These are phyloP conservation scores for Leonotis leonurus DNA, from an alignment of 257 asterid species.

Conservation along the genomic window DNA sequence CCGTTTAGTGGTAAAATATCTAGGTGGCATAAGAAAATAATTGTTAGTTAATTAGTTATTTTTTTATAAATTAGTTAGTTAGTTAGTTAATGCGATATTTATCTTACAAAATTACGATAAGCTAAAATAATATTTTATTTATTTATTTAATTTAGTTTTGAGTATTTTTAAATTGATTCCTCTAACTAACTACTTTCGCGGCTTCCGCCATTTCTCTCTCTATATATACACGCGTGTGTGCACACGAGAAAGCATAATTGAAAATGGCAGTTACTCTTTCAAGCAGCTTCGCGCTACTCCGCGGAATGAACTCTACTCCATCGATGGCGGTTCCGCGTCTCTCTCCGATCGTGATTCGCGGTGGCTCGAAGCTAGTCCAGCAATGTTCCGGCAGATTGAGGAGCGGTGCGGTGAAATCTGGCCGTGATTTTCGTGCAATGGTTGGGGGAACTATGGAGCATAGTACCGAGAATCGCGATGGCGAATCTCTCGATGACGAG, in stretches of 20 bases:
- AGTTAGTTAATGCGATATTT: not conserved
- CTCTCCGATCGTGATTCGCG: constrained; percentile 8
- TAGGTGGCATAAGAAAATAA: not conserved
- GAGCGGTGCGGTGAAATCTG: constrained; percentile 12
- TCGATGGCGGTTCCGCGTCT: constrained; percentile 16
- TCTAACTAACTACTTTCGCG: constrained; percentile 7
- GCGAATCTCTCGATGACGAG: constrained; percentile 6
- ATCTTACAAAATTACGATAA: no score
- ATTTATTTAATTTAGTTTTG: not conserved
- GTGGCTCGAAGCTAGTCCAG: constrained; percentile 9
- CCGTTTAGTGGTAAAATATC: no score
- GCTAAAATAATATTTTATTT: no score
- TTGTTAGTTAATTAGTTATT: not conserved
- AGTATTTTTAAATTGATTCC: constrained; percentile 8
- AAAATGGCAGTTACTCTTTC: constrained; percentile 29
- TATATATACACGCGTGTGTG: not conserved
- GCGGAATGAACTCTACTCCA: constrained; percentile 1
- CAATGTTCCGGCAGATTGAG: constrained; percentile 8
- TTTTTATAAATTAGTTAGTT: not conserved
- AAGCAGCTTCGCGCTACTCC: constrained; percentile 12
- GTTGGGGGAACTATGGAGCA: constrained; percentile 17
- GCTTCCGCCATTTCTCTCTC: not conserved
- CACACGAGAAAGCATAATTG: not conserved
- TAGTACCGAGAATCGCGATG: constrained; percentile 17
- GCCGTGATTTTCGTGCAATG: constrained; percentile 3